phyloP scores from a whole-genome alignment of 1,284 basidiomycete genomes.

The Ganoderma boninense region DNA sequence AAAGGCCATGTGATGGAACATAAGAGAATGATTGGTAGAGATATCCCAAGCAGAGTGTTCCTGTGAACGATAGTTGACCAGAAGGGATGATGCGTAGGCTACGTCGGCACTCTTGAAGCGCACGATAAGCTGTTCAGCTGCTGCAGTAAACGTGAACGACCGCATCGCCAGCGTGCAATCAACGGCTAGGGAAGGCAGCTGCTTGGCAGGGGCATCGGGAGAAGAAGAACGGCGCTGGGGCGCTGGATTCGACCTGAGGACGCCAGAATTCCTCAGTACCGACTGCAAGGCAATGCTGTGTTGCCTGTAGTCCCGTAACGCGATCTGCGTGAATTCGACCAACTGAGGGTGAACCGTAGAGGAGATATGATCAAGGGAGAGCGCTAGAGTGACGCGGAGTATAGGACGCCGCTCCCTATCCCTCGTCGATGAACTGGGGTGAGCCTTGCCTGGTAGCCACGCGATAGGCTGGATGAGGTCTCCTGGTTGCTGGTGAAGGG shows the following conservation, averaged over 20 bases:
- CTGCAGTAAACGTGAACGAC: slow-evolving; percentile 60
- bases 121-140: slow-evolving; percentile 56
- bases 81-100: slow-evolving; percentile 49
- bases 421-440: slow-evolving; percentile 22
- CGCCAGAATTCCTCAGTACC: not conserved
- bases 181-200: slow-evolving; percentile 24
- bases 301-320: slow-evolving; percentile 57
- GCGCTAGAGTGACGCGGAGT: slow-evolving; percentile 48
- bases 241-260: not conserved
- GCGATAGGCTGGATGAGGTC: slow-evolving; percentile 31
- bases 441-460: slow-evolving; percentile 32
- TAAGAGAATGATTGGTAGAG: slow-evolving; percentile 56
- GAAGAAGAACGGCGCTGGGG: not conserved
- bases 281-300: slow-evolving; percentile 20
- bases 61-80: slow-evolving; percentile 45
- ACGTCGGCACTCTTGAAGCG: slow-evolving; percentile 54
- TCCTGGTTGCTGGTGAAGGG: slow-evolving; percentile 26
- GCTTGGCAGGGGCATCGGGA: slow-evolving; percentile 3
- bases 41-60: slow-evolving; percentile 38
- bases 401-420: slow-evolving; percentile 40
- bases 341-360: slow-evolving; percentile 65
- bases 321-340: slow-evolving; percentile 66
- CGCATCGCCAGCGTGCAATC: slow-evolving; percentile 36
- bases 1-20: slow-evolving; percentile 59
- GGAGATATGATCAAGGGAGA: slow-evolving; percentile 54